Conservation (phyloP, 1,139 yeast species). For the Scheffersomyces titani region DNA sequence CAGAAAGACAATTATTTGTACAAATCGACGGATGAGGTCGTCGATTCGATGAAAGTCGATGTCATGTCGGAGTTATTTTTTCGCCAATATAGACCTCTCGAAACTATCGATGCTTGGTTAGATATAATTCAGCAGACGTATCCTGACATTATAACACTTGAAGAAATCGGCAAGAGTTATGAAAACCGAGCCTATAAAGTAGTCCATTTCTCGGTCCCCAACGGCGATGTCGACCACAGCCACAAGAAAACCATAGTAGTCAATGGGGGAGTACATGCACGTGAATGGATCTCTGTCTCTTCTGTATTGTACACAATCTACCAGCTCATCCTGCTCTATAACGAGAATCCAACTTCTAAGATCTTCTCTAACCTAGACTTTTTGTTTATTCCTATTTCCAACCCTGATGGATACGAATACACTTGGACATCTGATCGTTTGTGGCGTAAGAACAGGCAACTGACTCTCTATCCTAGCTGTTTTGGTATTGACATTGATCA, state of each 20-base stretch:
- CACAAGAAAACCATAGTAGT: constrained; percentile 69
- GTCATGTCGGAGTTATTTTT: constrained; percentile 55
- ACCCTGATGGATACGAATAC: constrained; percentile 89
- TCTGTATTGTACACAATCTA: constrained; percentile 65
- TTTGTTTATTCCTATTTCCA: constrained; percentile 76
- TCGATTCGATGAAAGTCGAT: constrained; percentile 14
- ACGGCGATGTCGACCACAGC: constrained; percentile 41
- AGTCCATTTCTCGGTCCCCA: constrained; percentile 57
- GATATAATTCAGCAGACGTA: constrained; percentile 55
- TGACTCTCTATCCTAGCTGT: constrained; percentile 66
- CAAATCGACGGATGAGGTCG: constrained; percentile 20
- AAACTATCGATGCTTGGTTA: constrained; percentile 73
- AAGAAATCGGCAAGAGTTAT: constrained; percentile 69
- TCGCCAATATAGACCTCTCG: constrained; percentile 67
- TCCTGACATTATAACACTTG: constrained; percentile 60
- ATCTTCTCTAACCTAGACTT: constrained; percentile 57
- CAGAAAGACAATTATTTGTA: constrained; percentile 12
- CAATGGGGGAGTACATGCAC: constrained; percentile 84
- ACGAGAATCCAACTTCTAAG: constrained; percentile 31
- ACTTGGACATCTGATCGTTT: constrained; percentile 79
- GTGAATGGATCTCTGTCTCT: constrained; percentile 87
- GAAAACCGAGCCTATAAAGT: constrained; percentile 74
- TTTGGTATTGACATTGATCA: constrained; percentile 86
- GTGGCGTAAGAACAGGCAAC: constrained; percentile 89
- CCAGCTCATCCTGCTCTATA: constrained; percentile 55